Evolutionary conservation across 2,329 filamentous ascomycete species (phyloP).

Genomic region (Blumeriella jaapii): DNA sequence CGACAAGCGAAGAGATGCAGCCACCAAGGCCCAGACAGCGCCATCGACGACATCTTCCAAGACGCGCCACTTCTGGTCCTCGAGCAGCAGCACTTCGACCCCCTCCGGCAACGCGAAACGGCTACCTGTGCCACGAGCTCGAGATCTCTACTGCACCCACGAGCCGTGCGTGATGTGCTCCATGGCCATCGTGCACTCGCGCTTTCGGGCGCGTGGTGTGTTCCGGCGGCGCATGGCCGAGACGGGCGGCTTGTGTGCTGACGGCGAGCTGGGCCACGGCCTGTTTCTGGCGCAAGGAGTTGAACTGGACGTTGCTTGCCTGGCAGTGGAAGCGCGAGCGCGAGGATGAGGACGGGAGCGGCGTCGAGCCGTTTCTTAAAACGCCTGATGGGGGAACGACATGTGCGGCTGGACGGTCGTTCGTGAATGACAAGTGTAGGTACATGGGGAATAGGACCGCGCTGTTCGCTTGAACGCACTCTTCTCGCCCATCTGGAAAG

Average conservation of each 20-base stretch:
- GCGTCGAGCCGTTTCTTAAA: conserved; percentile 2
- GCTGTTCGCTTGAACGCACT: too few relatives aligned
- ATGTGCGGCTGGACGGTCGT: too few relatives aligned
- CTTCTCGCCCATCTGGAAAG: too few relatives aligned
- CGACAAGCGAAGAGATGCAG: too few relatives aligned
- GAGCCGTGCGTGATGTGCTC: conserved; percentile 95
- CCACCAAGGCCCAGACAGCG: too few relatives aligned
- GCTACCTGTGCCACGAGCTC: conserved; percentile 87
- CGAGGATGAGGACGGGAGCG: neutral
- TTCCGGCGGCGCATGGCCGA: conserved; percentile 69
- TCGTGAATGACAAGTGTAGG: too few relatives aligned
- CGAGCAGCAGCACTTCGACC: conserved; percentile 45
- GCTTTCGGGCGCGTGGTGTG: conserved; percentile 77
- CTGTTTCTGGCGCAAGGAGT: conserved; percentile 62
- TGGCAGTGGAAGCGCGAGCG: conserved; percentile 42
- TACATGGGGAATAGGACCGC: too few relatives aligned
- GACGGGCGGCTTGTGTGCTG: conserved; percentile 75
- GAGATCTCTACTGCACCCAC: conserved; percentile 90
- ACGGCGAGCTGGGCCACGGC: conserved; percentile 54
- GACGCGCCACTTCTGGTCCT: conserved; percentile 57
- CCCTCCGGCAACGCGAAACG: conserved; percentile 56
- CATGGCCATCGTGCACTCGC: conserved; percentile 90
- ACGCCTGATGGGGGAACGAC: too few relatives aligned
- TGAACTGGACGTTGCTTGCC: conserved; percentile 77
- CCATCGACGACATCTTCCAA: conserved; percentile 48